phyloP scores from a whole-genome alignment of 2,329 filamentous ascomycete species.

The Sporothrix curviconia region DNA sequence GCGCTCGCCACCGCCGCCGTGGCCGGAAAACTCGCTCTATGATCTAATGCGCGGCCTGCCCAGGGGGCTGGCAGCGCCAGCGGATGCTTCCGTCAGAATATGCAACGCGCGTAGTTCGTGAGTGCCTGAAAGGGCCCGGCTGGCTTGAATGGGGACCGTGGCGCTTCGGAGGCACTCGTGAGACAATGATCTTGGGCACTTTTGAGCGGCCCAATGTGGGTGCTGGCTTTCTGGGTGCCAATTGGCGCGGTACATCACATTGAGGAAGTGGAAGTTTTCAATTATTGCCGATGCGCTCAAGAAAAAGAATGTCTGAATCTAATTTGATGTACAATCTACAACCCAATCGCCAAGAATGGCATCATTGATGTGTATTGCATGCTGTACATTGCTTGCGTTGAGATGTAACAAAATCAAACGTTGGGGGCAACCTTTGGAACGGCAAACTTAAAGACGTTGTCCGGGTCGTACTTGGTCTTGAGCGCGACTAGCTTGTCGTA shows the following conservation, averaged over 20 bases:
- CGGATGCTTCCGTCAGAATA: slow-evolving; percentile 25
- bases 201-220: slow-evolving; percentile 16
- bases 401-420: too few species aligned
- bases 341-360: too few species aligned
- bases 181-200: slow-evolving; percentile 19
- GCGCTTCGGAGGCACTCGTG: slow-evolving; percentile 18
- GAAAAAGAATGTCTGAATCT: too few species aligned
- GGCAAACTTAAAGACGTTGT: slow-evolving; percentile 3
- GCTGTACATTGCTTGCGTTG: too few species aligned
- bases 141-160: slow-evolving; percentile 15
- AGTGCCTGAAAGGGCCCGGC: slow-evolving; percentile 15
- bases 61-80: slow-evolving; percentile 21
- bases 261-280: slow-evolving; percentile 16
- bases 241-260: slow-evolving; percentile 17
- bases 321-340: too few species aligned
- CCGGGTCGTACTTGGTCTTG: slow-evolving; percentile 7
- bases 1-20: slow-evolving; percentile 33
- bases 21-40: slow-evolving; percentile 44
- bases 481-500: neutral
- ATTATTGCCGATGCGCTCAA: neutral
- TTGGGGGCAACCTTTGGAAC: neutral
- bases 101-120: slow-evolving; percentile 16
- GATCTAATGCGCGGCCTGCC: slow-evolving; percentile 28
- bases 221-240: slow-evolving; percentile 18
- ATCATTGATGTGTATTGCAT: too few species aligned